These are phyloP conservation scores for Linnemannia zychae DNA, from an alignment of 192 early-diverging fungal genomes.

Conservation along the genomic window DNA sequence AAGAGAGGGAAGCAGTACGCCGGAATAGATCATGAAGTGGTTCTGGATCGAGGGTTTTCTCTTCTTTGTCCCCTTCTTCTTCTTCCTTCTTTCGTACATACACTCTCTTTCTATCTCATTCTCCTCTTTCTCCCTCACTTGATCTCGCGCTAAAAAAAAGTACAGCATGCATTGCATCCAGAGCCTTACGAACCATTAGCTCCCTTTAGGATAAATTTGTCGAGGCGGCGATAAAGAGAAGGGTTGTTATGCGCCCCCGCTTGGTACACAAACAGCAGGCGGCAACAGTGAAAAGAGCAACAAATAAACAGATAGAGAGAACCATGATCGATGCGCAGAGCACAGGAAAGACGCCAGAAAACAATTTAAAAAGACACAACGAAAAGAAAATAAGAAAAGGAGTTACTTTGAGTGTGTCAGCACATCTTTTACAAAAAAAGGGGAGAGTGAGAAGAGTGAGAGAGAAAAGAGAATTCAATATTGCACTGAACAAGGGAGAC, in stretches of 20 bases:
- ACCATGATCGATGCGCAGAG: not conserved
- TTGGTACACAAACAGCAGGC: not conserved
- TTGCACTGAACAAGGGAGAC: not conserved
- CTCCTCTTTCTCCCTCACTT: too few relatives aligned
- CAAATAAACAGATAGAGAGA: not conserved
- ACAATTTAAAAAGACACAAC: not conserved
- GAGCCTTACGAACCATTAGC: too few relatives aligned
- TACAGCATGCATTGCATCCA: too few relatives aligned
- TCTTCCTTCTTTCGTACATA: not conserved
- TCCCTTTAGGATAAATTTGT: not conserved
- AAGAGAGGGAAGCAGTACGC: not conserved
- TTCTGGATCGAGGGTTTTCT: not conserved
- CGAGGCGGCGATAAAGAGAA: not conserved
- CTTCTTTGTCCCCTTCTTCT: not conserved
- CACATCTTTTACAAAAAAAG: not conserved
- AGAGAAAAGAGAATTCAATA: not conserved
- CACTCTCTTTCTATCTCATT: too few relatives aligned
- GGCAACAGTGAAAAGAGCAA: too few relatives aligned
- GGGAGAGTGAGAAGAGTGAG: not conserved
- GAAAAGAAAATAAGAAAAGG: slow-evolving; percentile 1
- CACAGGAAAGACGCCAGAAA: not conserved
- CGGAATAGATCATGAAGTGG: not conserved
- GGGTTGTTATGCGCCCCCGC: not conserved
- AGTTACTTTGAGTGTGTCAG: not conserved
- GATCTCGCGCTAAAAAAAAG: too few relatives aligned